These are phyloP conservation scores for Kuraishia floccosa DNA, from an alignment of 805 yeast genomes.

Conservation along the genomic window DNA sequence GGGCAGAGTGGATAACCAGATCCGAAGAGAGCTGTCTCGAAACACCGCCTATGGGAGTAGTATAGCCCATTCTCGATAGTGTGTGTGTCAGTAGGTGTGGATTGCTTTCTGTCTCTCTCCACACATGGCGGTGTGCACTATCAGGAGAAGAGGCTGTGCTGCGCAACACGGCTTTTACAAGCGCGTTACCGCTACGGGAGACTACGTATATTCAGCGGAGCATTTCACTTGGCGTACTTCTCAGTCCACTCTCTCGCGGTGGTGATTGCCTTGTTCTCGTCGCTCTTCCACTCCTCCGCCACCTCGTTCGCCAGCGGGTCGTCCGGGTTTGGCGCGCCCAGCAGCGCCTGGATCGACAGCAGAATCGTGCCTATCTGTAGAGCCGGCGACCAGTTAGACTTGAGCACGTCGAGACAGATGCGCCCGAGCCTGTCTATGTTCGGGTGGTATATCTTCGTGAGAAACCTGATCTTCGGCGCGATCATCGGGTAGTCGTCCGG, in stretches of 20 bases:
- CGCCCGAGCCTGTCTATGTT: slow-evolving; percentile 93
- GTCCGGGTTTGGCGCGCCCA: slow-evolving; percentile 96
- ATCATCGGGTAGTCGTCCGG: slow-evolving; percentile 99
- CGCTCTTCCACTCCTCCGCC: slow-evolving; percentile 90
- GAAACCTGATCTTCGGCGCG: slow-evolving; percentile 90
- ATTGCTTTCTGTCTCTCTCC: too few species aligned
- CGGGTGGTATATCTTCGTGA: slow-evolving; percentile 93
- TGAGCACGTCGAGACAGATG: slow-evolving; percentile 89
- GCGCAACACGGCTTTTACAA: too few species aligned
- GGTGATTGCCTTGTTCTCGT: slow-evolving; percentile 67
- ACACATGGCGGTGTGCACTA: too few species aligned
- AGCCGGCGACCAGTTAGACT: slow-evolving; percentile 97
- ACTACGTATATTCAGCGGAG: too few species aligned
- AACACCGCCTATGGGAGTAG: slow-evolving; percentile 24
- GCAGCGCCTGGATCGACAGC: slow-evolving; percentile 82
- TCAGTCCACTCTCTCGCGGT: slow-evolving; percentile 75
- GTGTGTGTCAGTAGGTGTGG: too few species aligned
- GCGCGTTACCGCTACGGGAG: too few species aligned
- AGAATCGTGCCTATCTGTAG: slow-evolving; percentile 88
- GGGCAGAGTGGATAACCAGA: slow-evolving; percentile 22
- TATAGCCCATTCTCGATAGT: slow-evolving; percentile 23
- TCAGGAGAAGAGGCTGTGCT: too few species aligned
- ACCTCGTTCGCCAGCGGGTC: slow-evolving; percentile 98
- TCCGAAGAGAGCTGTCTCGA: slow-evolving; percentile 20
- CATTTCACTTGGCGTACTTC: slow-evolving; percentile 26